Evolutionary conservation across 306 rosid genomes (phyloP).

Genomic region (Mimosa bimucronata): DNA sequence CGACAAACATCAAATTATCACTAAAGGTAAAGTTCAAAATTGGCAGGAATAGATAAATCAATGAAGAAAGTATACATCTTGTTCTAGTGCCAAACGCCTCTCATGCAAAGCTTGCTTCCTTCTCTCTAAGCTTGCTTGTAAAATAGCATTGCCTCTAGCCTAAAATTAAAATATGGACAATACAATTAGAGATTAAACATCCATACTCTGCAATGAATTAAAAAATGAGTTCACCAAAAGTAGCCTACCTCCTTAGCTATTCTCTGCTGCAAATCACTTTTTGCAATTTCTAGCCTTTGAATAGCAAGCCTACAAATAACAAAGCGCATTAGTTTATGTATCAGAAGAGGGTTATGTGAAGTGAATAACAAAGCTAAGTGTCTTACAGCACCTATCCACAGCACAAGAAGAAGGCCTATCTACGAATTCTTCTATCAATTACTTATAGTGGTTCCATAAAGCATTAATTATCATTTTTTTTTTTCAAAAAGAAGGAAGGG

Average conservation of each 20-base stretch:
- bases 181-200: slow-evolving; percentile 31
- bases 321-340: slow-evolving; percentile 2
- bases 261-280: slow-evolving; percentile 91
- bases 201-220: slow-evolving; percentile 19
- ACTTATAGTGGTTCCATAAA: background rate
- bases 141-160: slow-evolving; percentile 98
- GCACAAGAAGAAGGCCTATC: slow-evolving; percentile 1
- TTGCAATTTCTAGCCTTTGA: slow-evolving; percentile 95
- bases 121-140: slow-evolving; percentile 99
- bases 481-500: background rate
- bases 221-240: slow-evolving; percentile 32
- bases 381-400: background rate
- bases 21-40: background rate
- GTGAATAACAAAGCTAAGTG: background rate
- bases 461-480: background rate
- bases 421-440: slow-evolving; percentile 18
- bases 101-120: slow-evolving; percentile 99
- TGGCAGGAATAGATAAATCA: background rate
- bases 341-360: background rate
- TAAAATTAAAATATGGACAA: slow-evolving; percentile 40
- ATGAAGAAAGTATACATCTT: slow-evolving; percentile 65
- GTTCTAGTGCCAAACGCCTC: slow-evolving; percentile 96
- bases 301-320: slow-evolving; percentile 75
- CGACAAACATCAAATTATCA: slow-evolving; percentile 9
- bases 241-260: slow-evolving; percentile 88